Base-by-base conservation (phyloP, 805 yeast species). In the Wickerhamiella azymoides region DNA sequence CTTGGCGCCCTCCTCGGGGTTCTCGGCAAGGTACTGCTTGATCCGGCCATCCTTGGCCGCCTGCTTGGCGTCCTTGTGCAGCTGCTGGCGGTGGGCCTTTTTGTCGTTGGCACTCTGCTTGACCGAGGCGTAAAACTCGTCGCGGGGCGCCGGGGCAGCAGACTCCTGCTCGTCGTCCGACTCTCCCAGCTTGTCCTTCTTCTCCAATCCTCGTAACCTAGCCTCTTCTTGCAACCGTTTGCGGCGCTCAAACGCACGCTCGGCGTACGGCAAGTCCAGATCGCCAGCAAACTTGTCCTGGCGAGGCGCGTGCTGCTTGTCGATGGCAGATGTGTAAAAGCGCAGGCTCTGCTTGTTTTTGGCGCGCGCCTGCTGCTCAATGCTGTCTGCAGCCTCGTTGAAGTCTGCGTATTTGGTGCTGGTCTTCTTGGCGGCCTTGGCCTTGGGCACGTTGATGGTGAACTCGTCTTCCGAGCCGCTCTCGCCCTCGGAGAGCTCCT, bases 261-360 rank as follows among this genome's bases (percentile, higher is more conserved):
- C 97, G 55, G 76, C 78, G 63, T 92, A 89, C 14, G 97, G 96
- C 49, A 89, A 66, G 64, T 89, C 98, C 50, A 74, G 73, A 62
- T 89, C 98, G 55, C 97, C 98, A 39, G 76, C 70, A 36, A 39
- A 49, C 25, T 48, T 30, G 17, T 46, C 52, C 6, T 40, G 44
- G 39, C 39, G 39, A 18, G 43, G 24, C 7, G 41, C 47, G 5
- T 50, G 43, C 44, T 79, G 80, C 65, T 88, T 94, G 62, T 86
- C 96, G 62, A 92, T 88, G 64, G 89, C 88, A 48, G 97, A 84
- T 1, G 98, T 92, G 71, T 92, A 92, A 77, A 92, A 92, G 50
- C 97, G 79, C 56, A 92, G 74, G 2, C 94, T 74, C 49, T 73
- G 48, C 67, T 88, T 89, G 48, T 86, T 97, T 57, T 84, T 94